phyloP scores from a whole-genome alignment of 202 grass and related monocot genomes.

The Musa balbisiana region DNA sequence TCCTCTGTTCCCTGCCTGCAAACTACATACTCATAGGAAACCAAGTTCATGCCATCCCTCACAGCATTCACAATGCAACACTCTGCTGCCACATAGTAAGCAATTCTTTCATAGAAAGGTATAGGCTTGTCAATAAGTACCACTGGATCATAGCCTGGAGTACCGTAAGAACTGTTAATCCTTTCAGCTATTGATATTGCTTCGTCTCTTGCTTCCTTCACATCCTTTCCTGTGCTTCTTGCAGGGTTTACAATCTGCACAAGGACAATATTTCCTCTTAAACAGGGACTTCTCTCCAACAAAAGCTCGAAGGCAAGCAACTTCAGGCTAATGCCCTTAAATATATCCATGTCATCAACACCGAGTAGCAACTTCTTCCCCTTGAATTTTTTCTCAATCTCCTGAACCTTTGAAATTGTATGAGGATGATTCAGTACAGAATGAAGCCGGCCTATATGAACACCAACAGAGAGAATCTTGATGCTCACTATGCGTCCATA shows the following conservation, averaged over 20 bases:
- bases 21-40: slow-evolving; percentile 80
- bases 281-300: slow-evolving; percentile 55
- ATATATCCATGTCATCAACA: slow-evolving; percentile 78
- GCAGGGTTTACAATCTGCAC: slow-evolving; percentile 83
- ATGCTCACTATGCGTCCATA: slow-evolving; percentile 69
- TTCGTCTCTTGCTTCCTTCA: slow-evolving; percentile 75
- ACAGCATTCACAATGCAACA: slow-evolving; percentile 87
- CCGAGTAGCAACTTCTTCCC: slow-evolving; percentile 67
- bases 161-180: slow-evolving; percentile 51
- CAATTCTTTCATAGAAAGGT: slow-evolving; percentile 73
- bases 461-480: slow-evolving; percentile 85
- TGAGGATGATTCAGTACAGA: slow-evolving; percentile 58
- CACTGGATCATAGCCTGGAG: slow-evolving; percentile 47
- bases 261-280: slow-evolving; percentile 62
- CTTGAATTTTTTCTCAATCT: slow-evolving; percentile 61
- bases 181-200: slow-evolving; percentile 47
- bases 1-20: slow-evolving; percentile 61
- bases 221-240: slow-evolving; percentile 75
- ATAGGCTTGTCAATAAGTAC: slow-evolving; percentile 57
- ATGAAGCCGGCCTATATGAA: slow-evolving; percentile 58
- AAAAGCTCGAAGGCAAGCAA: slow-evolving; percentile 66
- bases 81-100: slow-evolving; percentile 69
- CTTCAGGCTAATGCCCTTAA: slow-evolving; percentile 92
- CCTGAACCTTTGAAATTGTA: slow-evolving; percentile 53
- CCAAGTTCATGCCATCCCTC: slow-evolving; percentile 88